Evolutionary conservation across 2,329 filamentous ascomycete species (phyloP).

Genomic region (Hymenotorrendiella dingleyae): DNA sequence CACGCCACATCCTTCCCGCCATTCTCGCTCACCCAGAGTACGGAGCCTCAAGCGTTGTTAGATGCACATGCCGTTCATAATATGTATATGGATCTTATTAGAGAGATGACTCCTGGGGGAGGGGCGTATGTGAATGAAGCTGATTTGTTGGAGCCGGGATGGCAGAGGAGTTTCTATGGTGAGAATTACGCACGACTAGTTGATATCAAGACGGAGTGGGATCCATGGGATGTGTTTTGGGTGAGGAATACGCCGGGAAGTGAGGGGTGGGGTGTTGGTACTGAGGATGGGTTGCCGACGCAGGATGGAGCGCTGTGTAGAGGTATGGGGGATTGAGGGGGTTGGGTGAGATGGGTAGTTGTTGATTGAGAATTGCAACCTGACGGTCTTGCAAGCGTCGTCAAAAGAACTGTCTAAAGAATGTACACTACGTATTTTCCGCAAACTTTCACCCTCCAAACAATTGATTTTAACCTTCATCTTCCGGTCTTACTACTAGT

Average conservation of each 20-base stretch:
- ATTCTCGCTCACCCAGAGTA: slow-evolving; percentile 37
- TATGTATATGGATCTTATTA: slow-evolving; percentile 12
- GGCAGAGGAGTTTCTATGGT: slow-evolving; percentile 23
- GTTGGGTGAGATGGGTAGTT: too few relatives aligned
- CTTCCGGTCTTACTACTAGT: too few relatives aligned
- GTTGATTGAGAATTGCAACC: too few relatives aligned
- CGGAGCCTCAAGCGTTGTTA: slow-evolving; percentile 37
- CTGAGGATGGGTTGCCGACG: slow-evolving; percentile 10
- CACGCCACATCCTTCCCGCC: slow-evolving; percentile 12
- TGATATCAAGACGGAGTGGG: slow-evolving; percentile 43
- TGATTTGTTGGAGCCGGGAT: slow-evolving; percentile 38
- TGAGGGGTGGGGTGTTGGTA: slow-evolving; percentile 28
- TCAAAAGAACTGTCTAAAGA: too few relatives aligned
- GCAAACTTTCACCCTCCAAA: too few relatives aligned
- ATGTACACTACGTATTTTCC: too few relatives aligned
- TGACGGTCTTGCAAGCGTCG: too few relatives aligned
- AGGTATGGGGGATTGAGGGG: too few relatives aligned
- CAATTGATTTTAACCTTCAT: too few relatives aligned
- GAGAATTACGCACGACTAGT: slow-evolving; percentile 33
- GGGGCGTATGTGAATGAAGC: slow-evolving; percentile 46
- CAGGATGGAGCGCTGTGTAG: slow-evolving; percentile 15
- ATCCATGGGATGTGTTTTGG: slow-evolving; percentile 37
- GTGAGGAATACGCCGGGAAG: slow-evolving; percentile 14
- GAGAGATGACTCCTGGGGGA: slow-evolving; percentile 20
- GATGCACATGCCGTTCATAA: slow-evolving; percentile 3